Evolutionary conservation across 768 basidiomycete genomes (phyloP).

Genomic region (Boletus insuetus): DNA sequence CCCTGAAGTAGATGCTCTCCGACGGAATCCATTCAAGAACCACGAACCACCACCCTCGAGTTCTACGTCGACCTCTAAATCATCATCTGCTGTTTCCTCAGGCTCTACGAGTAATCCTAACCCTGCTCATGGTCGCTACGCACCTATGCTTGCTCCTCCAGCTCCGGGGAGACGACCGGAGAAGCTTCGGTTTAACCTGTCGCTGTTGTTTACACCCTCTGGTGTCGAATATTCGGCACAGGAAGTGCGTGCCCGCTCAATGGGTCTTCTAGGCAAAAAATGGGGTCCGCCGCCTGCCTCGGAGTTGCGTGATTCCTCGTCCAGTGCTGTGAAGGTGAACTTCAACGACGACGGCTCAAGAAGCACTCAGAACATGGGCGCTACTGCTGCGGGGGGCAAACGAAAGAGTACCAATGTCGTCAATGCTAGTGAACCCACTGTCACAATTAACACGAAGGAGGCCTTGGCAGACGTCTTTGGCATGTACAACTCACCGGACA

Average conservation of each 20-base stretch:
- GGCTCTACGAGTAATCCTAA: constrained; percentile 39
- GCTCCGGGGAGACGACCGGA: constrained; percentile 69
- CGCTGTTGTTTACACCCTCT: constrained; percentile 71
- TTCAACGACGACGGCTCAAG: constrained; percentile 61
- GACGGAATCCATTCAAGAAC: constrained; percentile 38
- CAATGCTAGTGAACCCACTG: constrained; percentile 66
- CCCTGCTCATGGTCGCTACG: constrained; percentile 50
- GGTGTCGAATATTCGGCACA: constrained; percentile 81
- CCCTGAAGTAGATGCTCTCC: constrained; percentile 30
- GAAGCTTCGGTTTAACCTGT: constrained; percentile 64
- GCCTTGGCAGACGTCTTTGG: constrained; percentile 92
- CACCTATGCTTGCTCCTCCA: constrained; percentile 69
- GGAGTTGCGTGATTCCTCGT: constrained; percentile 33
- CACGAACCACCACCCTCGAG: constrained; percentile 31
- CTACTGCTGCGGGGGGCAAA: constrained; percentile 26
- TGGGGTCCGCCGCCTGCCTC: constrained; percentile 68
- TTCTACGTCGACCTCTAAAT: constrained; percentile 26
- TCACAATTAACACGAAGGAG: constrained; percentile 96
- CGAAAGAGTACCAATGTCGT: constrained; percentile 44
- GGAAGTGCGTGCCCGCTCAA: constrained; percentile 77
- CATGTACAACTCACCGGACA: constrained; percentile 93
- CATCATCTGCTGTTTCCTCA: constrained; percentile 22
- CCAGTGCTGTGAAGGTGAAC: constrained; percentile 43
- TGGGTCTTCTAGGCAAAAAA: constrained; percentile 82
- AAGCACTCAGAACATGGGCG: constrained; percentile 39